Base-by-base conservation (phyloP, 495 filamentous ascomycete species). In the Apiosordaria backusii region DNA sequence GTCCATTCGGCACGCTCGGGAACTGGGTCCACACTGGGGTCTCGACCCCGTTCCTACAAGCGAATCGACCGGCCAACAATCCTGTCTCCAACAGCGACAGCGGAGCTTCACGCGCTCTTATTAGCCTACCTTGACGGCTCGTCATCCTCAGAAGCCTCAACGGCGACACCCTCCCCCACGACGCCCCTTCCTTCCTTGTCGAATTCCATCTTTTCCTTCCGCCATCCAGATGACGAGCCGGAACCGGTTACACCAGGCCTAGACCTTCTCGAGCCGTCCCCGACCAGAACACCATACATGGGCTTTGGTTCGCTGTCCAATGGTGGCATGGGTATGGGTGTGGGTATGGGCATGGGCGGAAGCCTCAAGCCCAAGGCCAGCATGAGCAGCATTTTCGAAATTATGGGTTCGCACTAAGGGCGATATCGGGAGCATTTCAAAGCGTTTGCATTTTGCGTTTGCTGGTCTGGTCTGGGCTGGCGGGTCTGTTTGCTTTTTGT, bases 341-440 rank as follows among this genome's bases (percentile, higher is more conserved):
- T 45, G 35, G 68, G 68, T 4, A 65, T 35, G 25, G 59, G 59
- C 26, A 27, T 19, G 18, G 13, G 24, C 5, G 25, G 62, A 24
- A 65, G 61, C n/a, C 61, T 66, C 13, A 65, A 57, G 15, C 68
- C 71, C 4, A 65, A 69, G 57, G 65, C 65, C 29, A 75, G 72
- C 63, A 77, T 79, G 62, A 69, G 74, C 50, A 72, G 77, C 60
- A 78, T 79, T 50, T 79, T 79, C 65, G 77, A 79, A 65, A 70
- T 73, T 64, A 62, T 75, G 64, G 40, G 68, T 19, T 73, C 67
- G 5, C 70, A 70, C 60, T 75, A 65, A 68, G 52, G 50, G 60
- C 23, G 24, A 9, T 60, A 24, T 45, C 18, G 25, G 16, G 15
- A 55, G 52, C 52, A 55, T 55, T 22, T 55, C n/a, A 7, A 6